These are phyloP conservation scores for Plasmodium cynomolgi DNA, from an alignment of 169 alveolate species.

Conservation along the genomic window DNA sequence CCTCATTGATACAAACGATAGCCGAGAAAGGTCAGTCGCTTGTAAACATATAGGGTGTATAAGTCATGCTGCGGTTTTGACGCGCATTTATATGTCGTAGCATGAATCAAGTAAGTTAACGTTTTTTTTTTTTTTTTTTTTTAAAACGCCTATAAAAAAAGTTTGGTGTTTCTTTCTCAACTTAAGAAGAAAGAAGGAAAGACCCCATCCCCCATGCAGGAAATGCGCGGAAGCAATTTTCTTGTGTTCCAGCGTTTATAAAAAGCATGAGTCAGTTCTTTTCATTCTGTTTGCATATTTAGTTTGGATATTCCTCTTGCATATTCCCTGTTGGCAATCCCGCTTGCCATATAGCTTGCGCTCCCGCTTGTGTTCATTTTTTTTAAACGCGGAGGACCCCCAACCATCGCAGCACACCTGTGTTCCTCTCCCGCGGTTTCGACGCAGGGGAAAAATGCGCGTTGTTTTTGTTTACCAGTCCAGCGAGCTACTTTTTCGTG, in stretches of 20 bases:
- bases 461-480: neutral
- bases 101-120: neutral
- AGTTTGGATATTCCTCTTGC: neutral
- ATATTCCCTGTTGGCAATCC: neutral
- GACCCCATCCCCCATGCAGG: neutral
- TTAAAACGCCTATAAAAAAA: neutral
- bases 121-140: neutral
- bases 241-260: neutral
- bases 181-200: neutral
- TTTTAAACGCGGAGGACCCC: neutral
- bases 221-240: neutral
- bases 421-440: neutral
- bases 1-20: neutral
- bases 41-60: neutral
- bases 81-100: neutral
- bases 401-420: neutral
- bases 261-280: neutral
- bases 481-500: neutral
- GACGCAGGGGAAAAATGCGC: neutral
- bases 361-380: neutral
- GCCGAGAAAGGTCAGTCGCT: neutral
- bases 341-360: neutral
- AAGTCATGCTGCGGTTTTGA: neutral
- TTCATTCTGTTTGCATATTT: neutral
- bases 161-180: neutral